A percentile compares a stretch with the other conserved stretches of the same genome.
Evolutionary conservation across 2,329 filamentous ascomycete species (phyloP).

Genomic region (Aspergillus chevalieri): DNA sequence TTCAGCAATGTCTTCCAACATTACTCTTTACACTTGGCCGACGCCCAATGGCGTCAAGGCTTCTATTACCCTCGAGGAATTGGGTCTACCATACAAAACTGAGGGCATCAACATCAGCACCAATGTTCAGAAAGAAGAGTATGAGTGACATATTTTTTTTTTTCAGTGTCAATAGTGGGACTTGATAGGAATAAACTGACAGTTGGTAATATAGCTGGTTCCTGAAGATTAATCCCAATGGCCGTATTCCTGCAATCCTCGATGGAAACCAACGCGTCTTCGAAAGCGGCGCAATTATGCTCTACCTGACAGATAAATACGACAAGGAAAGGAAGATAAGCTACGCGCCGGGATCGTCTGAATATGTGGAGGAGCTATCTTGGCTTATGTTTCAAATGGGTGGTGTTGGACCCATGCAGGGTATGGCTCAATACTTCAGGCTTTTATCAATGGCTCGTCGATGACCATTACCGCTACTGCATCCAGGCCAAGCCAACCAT

Average conservation of each 20-base stretch:
- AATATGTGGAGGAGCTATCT: slow-evolving; percentile 40
- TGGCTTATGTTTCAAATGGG: slow-evolving; percentile 45
- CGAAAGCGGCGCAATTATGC: slow-evolving; percentile 42
- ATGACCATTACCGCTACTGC: neutral
- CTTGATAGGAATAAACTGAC: neutral
- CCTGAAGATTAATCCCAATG: slow-evolving; percentile 45
- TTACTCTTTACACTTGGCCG: slow-evolving; percentile 26
- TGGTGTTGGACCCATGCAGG: slow-evolving; percentile 37
- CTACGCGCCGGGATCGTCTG: slow-evolving; percentile 37
- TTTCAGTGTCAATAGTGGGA: neutral
- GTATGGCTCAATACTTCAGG: slow-evolving; percentile 9
- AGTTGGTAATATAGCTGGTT: slow-evolving; percentile 30
- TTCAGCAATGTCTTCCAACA: slow-evolving; percentile 17
- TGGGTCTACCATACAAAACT: slow-evolving; percentile 27
- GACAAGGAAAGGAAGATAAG: slow-evolving; percentile 38
- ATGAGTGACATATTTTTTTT: neutral
- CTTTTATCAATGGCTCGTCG: neutral
- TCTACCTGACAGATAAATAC: slow-evolving; percentile 42
- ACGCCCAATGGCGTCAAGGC: slow-evolving; percentile 33
- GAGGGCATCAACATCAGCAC: slow-evolving; percentile 39
- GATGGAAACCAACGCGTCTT: slow-evolving; percentile 39
- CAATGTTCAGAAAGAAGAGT: slow-evolving; percentile 40
- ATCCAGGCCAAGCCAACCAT: slow-evolving; percentile 42
- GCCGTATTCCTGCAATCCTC: slow-evolving; percentile 42
- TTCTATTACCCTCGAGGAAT: slow-evolving; percentile 34